phyloP scores from a whole-genome alignment of 148 eudicot genomes.

The Chenopodium quinoa region DNA sequence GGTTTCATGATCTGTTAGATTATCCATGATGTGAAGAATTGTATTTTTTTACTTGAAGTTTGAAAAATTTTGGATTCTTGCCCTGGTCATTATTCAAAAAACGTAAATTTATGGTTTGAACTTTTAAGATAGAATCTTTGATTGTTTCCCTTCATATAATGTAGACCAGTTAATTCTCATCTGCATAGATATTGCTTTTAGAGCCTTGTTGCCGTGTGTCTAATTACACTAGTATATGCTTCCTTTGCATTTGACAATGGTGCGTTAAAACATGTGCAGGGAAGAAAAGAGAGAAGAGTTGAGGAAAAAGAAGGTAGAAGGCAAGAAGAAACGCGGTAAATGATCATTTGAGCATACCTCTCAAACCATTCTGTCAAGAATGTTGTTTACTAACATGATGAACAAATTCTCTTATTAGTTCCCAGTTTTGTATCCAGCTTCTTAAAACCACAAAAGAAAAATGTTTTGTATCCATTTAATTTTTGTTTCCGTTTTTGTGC shows the following conservation, averaged over 20 bases:
- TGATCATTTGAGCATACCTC: constrained; percentile 10
- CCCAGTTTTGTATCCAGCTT: constrained; percentile 16
- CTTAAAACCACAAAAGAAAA: too few relatives aligned
- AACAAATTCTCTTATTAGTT: background rate
- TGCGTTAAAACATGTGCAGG: constrained; percentile 29
- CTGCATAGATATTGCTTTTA: background rate
- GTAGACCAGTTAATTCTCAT: background rate
- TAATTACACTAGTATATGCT: background rate
- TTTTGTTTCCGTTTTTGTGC: background rate
- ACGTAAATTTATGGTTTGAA: background rate
- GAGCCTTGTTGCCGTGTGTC: background rate
- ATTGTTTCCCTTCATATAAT: background rate
- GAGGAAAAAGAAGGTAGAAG: constrained; percentile 21
- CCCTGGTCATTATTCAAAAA: background rate
- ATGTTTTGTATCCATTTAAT: constrained; percentile 10
- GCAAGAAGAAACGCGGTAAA: constrained; percentile 20
- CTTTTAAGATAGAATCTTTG: too few relatives aligned
- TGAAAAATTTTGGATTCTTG: too few relatives aligned
- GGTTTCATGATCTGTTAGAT: too few relatives aligned
- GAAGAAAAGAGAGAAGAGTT: constrained; percentile 45
- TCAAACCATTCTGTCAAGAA: background rate
- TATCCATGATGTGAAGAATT: too few relatives aligned
- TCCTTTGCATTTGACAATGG: background rate
- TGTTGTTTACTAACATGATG: background rate
- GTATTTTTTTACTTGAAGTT: too few relatives aligned